Evolutionary conservation across 257 asterid genomes (phyloP).

Genomic region (Leonotis leonurus): DNA sequence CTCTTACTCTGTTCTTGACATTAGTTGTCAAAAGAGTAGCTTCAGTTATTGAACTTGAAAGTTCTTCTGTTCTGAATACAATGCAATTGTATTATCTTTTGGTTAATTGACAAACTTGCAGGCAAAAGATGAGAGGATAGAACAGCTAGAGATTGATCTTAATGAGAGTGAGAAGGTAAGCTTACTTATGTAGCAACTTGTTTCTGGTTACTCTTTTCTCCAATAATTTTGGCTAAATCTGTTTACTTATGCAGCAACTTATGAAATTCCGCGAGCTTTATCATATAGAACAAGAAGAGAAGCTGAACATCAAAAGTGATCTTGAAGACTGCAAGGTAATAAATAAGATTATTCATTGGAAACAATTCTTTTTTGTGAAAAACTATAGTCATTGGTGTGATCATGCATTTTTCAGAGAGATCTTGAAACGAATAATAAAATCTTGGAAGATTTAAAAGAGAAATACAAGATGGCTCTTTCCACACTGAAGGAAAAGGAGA

Average conservation of each 20-base stretch:
- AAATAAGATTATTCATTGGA: not conserved
- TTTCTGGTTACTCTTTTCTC: not conserved
- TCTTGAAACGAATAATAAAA: slow-evolving; percentile 37
- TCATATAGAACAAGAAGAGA: slow-evolving; percentile 66
- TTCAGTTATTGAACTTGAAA: not conserved
- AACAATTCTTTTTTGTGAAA: slow-evolving; percentile 1
- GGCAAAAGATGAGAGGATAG: slow-evolving; percentile 71
- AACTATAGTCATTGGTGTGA: slow-evolving; percentile 3
- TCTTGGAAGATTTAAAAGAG: slow-evolving; percentile 61
- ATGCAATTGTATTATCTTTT: not conserved
- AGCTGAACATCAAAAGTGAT: slow-evolving; percentile 46
- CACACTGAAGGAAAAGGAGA: slow-evolving; percentile 51
- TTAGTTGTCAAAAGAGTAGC: not conserved
- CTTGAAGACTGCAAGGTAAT: slow-evolving; percentile 71
- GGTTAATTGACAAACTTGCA: slow-evolving; percentile 27
- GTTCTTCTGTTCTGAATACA: not conserved
- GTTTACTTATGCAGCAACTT: slow-evolving; percentile 37
- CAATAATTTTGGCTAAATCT: slow-evolving; percentile 2
- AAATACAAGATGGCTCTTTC: slow-evolving; percentile 40
- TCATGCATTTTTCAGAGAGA: slow-evolving; percentile 34
- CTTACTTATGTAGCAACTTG: too few relatives aligned
- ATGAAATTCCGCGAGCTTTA: slow-evolving; percentile 59
- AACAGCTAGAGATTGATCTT: slow-evolving; percentile 63
- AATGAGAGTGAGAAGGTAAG: slow-evolving; percentile 47
- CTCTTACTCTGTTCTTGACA: not conserved